phyloP scores from a whole-genome alignment of 148 eudicot species.

The Rhododendron vialii region DNA sequence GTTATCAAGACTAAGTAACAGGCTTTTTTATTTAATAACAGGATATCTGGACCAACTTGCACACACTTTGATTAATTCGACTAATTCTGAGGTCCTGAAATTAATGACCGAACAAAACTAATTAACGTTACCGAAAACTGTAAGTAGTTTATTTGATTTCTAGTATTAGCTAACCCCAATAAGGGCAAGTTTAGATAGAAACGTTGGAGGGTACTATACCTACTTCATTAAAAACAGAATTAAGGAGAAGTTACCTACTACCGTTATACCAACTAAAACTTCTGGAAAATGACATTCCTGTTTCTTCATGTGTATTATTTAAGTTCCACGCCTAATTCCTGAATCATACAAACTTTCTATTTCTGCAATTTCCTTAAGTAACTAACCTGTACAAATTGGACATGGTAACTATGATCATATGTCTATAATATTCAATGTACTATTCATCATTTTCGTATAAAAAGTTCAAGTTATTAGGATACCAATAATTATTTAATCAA shows the following conservation, averaged over 20 bases:
- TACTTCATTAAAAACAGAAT: neutral
- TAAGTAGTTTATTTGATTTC: neutral
- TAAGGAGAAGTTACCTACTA: neutral
- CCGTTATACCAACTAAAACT: neutral
- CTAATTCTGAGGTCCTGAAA: too few species aligned
- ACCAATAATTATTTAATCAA: too few species aligned
- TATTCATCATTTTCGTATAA: too few species aligned
- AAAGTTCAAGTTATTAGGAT: too few species aligned
- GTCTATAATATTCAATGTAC: too few species aligned
- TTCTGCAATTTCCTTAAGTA: neutral
- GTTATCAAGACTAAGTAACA: too few species aligned
- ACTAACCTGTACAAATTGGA: neutral
- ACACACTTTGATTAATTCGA: too few species aligned
- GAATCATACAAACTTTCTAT: too few species aligned
- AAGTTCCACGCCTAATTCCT: neutral
- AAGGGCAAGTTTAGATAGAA: neutral
- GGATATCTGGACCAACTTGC: too few species aligned
- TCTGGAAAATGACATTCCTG: neutral
- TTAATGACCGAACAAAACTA: too few species aligned
- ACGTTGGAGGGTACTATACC: neutral
- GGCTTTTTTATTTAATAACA: too few species aligned
- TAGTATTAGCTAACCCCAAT: neutral
- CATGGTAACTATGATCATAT: neutral
- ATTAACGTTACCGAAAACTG: neutral
- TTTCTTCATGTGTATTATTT: neutral